Evolutionary conservation across 106 monocot genomes (phyloP).

Genomic region (Agapanthus africanus): DNA sequence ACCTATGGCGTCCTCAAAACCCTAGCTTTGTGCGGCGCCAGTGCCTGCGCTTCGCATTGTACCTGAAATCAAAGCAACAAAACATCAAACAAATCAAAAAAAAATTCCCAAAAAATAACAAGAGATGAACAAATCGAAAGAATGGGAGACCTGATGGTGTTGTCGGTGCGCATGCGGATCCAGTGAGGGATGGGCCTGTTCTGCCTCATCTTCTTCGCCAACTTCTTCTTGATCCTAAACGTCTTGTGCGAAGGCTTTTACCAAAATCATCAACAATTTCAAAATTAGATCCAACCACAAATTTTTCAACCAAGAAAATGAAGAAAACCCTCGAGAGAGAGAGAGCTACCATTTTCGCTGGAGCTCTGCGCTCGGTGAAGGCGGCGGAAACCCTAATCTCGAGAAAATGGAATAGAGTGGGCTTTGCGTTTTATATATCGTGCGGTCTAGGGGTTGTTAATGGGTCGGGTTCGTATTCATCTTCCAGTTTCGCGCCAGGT

Average conservation of each 20-base stretch:
- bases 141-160: slow-evolving; percentile 37
- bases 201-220: slow-evolving; percentile 79
- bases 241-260: slow-evolving; percentile 61
- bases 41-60: slow-evolving; percentile 92
- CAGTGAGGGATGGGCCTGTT: slow-evolving; percentile 69
- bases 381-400: too few species aligned
- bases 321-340: too few species aligned
- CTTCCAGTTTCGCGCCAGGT: too few species aligned
- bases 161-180: slow-evolving; percentile 66
- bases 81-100: background rate
- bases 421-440: too few species aligned
- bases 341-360: too few species aligned
- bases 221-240: slow-evolving; percentile 72
- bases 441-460: too few species aligned
- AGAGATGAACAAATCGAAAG: background rate
- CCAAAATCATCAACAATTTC: too few species aligned
- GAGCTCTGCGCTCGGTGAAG: too few species aligned
- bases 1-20: slow-evolving; percentile 49
- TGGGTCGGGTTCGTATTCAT: too few species aligned
- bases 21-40: slow-evolving; percentile 91
- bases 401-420: too few species aligned
- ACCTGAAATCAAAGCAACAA: slow-evolving; percentile 23
- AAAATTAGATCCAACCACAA: too few species aligned
- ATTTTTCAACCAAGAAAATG: too few species aligned
- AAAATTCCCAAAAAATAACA: background rate